These are phyloP conservation scores for Diaporthe ilicicola DNA, from an alignment of 2,329 filamentous ascomycete genomes.

Conservation along the genomic window DNA sequence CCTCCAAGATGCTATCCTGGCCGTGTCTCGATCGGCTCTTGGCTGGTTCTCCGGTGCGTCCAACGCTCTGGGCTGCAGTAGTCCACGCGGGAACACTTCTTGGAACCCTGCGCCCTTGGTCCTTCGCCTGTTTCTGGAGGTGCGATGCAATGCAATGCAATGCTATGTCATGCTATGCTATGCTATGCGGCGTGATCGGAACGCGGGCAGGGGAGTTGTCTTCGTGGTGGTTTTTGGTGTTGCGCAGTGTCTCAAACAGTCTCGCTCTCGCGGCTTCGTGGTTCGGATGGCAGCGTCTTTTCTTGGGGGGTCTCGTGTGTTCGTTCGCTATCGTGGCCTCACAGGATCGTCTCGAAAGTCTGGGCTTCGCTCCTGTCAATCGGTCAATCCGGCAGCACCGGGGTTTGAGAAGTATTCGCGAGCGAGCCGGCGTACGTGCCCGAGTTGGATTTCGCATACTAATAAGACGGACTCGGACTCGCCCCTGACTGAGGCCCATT, in stretches of 20 bases:
- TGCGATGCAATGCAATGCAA: neutral
- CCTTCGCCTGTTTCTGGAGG: neutral
- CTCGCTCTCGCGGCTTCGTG: constrained; percentile 1
- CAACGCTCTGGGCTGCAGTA: constrained; percentile 20
- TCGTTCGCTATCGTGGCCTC: neutral
- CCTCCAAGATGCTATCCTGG: constrained; percentile 19
- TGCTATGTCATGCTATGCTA: neutral
- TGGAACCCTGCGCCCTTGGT: neutral
- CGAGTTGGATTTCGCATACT: constrained; percentile 10
- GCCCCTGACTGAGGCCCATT: constrained; percentile 22
- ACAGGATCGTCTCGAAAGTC: neutral
- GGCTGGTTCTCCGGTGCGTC: constrained; percentile 4
- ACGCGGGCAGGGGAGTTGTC: neutral
- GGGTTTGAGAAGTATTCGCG: neutral
- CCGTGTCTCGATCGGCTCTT: constrained; percentile 12
- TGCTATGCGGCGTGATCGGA: constrained; percentile 1
- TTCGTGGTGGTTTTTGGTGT: neutral
- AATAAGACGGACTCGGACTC: constrained; percentile 16
- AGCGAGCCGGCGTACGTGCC: neutral
- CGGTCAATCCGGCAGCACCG: constrained; percentile 20
- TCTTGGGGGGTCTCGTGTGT: neutral
- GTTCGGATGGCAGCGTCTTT: neutral
- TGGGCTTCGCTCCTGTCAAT: neutral
- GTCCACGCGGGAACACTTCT: constrained; percentile 6
- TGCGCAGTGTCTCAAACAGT: constrained; percentile 22